These are phyloP conservation scores for Kodamaea lidongshanica DNA, from an alignment of 805 yeast genomes.

Conservation along the genomic window DNA sequence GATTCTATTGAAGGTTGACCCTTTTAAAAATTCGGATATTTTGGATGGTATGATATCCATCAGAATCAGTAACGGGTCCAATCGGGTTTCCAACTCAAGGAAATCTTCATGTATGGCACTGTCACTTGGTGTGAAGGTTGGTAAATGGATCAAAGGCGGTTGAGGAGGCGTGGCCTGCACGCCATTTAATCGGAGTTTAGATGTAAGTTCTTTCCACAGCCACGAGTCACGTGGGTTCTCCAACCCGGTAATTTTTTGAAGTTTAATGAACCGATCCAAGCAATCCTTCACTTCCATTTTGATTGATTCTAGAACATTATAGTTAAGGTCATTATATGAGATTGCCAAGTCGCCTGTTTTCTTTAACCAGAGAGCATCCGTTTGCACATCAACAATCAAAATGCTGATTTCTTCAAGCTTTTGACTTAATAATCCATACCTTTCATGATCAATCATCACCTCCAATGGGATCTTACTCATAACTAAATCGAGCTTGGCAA, in stretches of 20 bases:
- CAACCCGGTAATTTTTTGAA: conserved; percentile 17
- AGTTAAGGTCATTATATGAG: conserved; percentile 22
- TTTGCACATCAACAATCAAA: conserved; percentile 21
- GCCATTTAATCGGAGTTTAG: conserved; percentile 17
- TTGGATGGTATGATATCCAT: conserved; percentile 47
- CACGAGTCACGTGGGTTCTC: conserved; percentile 12
- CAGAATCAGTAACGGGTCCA: conserved; percentile 50
- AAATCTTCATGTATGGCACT: conserved; percentile 38
- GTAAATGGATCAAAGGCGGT: conserved; percentile 15
- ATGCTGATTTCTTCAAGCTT: conserved; percentile 25
- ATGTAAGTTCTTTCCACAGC: conserved; percentile 11
- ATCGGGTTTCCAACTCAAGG: conserved; percentile 32
- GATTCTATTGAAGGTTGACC: conserved; percentile 11
- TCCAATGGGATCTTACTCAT: conserved; percentile 16
- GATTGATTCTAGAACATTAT: conserved; percentile 19
- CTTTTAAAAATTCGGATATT: conserved; percentile 36
- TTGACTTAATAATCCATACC: conserved; percentile 11
- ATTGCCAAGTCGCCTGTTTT: conserved; percentile 23
- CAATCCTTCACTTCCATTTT: conserved; percentile 23
- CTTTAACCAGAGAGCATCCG: conserved; percentile 15
- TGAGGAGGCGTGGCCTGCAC: conserved; percentile 18
- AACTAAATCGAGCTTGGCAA: conserved; percentile 21
- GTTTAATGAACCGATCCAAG: conserved; percentile 11
- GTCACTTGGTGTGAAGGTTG: conserved; percentile 26
- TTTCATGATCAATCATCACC: conserved; percentile 4